Conservation (phyloP, 345 rosid genomes). For the Salix purpurea region DNA sequence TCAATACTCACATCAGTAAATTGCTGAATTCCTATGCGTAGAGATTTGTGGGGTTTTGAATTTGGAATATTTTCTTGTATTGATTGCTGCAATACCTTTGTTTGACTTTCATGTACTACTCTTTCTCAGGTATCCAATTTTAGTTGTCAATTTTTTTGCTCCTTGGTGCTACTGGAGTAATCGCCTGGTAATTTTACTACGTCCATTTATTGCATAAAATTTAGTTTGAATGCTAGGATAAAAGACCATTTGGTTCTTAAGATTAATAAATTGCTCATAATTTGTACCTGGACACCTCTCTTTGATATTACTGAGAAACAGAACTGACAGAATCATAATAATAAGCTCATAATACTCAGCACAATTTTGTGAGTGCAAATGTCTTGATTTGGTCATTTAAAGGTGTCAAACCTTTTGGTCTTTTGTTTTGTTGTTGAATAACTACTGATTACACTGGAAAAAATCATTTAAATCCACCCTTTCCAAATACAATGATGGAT, state of each 20-base stretch:
- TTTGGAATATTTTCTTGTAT: background rate
- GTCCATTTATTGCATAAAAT: constrained; percentile 1
- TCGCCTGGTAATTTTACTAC: constrained; percentile 64
- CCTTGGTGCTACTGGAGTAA: constrained; percentile 98
- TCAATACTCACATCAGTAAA: constrained; percentile 68
- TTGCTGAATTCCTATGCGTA: constrained; percentile 14
- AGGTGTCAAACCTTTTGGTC: background rate
- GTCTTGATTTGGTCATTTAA: background rate
- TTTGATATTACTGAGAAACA: background rate
- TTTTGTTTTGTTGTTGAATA: background rate
- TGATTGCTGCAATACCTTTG: background rate
- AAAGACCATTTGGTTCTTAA: background rate
- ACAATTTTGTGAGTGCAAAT: background rate
- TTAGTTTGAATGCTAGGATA: background rate
- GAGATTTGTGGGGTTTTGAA: constrained; percentile 6
- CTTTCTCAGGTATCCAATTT: constrained; percentile 69
- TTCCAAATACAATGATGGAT: background rate
- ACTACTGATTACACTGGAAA: background rate
- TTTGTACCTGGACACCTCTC: background rate
- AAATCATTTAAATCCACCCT: background rate
- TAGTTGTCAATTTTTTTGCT: constrained; percentile 90
- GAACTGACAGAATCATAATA: background rate
- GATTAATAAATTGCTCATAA: background rate
- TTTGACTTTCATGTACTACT: constrained; percentile 15
- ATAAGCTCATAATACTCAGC: background rate